A percentile compares a stretch with the other conserved stretches of the same genome.
Evolutionary conservation across 108 stramenopile species (phyloP).

Genomic region (Nannochloropsis salina): DNA sequence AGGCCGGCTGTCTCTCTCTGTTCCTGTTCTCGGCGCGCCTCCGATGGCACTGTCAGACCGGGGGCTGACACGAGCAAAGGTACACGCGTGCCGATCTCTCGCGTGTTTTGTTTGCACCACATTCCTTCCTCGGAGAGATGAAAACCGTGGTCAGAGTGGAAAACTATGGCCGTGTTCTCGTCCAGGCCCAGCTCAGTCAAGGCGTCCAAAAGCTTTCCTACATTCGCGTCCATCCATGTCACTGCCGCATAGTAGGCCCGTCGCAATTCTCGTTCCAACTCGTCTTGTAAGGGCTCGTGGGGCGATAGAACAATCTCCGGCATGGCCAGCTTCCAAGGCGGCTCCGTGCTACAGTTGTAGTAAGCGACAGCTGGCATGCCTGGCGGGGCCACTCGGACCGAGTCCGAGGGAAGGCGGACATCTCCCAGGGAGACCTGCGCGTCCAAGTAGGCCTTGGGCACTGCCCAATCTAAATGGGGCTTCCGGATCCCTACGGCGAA

Average conservation of each 20-base stretch:
- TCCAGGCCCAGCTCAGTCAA: not conserved
- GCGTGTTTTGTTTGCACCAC: constrained; percentile 16
- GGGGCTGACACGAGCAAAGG: not conserved
- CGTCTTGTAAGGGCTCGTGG: not conserved
- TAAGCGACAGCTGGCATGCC: not conserved
- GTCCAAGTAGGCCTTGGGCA: not conserved
- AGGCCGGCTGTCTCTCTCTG: not conserved
- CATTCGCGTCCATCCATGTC: constrained; percentile 17
- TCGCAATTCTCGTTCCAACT: constrained; percentile 13
- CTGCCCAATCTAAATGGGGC: not conserved
- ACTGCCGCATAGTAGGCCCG: not conserved
- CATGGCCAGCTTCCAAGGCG: not conserved
- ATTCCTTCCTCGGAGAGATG: constrained; percentile 12
- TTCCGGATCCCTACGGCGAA: not conserved
- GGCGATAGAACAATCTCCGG: not conserved
- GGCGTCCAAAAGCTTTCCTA: not conserved
- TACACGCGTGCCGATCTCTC: constrained; percentile 11
- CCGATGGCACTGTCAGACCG: not conserved
- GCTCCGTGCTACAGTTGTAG: not conserved
- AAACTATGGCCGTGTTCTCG: not conserved
- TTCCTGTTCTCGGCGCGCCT: not conserved
- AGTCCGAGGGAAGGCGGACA: not conserved
- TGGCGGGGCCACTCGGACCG: not conserved
- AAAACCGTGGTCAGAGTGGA: constrained; percentile 20
- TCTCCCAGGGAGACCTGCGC: not conserved